Base-by-base conservation (phyloP, 1,139 yeast genomes). In the Insectozyma bohioensis region DNA sequence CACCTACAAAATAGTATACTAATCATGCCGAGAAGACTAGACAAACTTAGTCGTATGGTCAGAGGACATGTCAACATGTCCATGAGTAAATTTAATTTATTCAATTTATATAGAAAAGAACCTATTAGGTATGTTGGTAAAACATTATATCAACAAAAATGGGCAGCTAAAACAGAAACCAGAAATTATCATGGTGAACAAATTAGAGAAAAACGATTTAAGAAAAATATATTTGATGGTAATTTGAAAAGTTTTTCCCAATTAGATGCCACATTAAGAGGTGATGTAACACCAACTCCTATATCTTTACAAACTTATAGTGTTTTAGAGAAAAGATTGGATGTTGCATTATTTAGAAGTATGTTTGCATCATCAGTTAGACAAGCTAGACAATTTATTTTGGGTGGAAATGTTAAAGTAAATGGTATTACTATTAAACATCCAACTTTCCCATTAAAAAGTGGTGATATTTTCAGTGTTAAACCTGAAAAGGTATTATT, bases 151-250 rank as follows among this genome's bases (percentile, higher is more conserved):
- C 96, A 88, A 62, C 96, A 90, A 60, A 87, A 88, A 63, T 92
- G 95, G 90, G 64, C 72, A 7, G 83, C 97, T 34, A 92, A 94
- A 58, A 83, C 82, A 52, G 97, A 88, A 55, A 82, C 97, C 4
- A 77, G 98, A 63, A 84, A 94, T 1, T 92, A 92, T 58, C 98
- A 92, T 56, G 98, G 98, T 47, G 97, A 92, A 52, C 90, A 85
- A 55, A 62, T 92, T 37, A 84, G 94, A 1, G 98, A 92, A 57
- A 67, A 78, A 17, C 78, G 92, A 53, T 86, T 90, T 79, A 79
- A 83, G 53, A 67, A 79, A 18, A 40, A 43, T 2, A 59, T 76
- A 33, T 88, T 88, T 61, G 68, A 78, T 39, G 84, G 90, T 21
- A 79, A 82, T 37, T 67, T 87, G 46, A 81, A 85, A 40, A 85